phyloP scores from a whole-genome alignment of 2,329 filamentous ascomycete species.

The Pyricularia sp. region DNA sequence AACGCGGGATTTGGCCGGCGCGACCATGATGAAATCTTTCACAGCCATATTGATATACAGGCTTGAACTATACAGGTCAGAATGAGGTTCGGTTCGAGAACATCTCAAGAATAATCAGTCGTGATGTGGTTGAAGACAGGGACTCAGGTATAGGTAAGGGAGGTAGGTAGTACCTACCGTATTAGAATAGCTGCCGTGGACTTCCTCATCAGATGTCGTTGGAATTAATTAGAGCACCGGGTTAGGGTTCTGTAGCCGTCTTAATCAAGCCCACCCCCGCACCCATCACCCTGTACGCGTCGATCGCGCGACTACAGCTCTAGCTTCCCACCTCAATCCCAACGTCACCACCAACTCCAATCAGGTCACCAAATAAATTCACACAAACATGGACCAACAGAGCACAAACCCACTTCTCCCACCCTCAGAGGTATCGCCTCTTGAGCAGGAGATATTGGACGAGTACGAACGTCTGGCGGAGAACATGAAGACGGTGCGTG shows the following conservation, averaged over 20 bases:
- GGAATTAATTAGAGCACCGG: neutral
- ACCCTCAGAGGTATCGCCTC: constrained; percentile 56
- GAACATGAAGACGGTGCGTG: constrained; percentile 77
- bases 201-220: neutral
- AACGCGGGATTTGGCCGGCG: no score
- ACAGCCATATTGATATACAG: no score
- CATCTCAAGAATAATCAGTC: no score
- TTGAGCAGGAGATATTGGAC: constrained; percentile 90
- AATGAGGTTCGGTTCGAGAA: no score
- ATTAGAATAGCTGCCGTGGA: no score
- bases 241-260: neutral
- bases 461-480: constrained; percentile 82
- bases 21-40: no score
- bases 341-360: neutral
- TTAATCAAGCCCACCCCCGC: neutral
- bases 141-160: no score
- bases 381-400: constrained; percentile 14
- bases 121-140: no score
- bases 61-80: no score
- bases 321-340: neutral
- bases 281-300: neutral
- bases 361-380: neutral
- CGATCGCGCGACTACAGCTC: neutral
- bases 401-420: constrained; percentile 21
- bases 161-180: no score